A percentile compares a stretch with the other conserved stretches of the same genome.
Conservation (phyloP, 306 rosid species). For the Prinsepia uniflora region DNA sequence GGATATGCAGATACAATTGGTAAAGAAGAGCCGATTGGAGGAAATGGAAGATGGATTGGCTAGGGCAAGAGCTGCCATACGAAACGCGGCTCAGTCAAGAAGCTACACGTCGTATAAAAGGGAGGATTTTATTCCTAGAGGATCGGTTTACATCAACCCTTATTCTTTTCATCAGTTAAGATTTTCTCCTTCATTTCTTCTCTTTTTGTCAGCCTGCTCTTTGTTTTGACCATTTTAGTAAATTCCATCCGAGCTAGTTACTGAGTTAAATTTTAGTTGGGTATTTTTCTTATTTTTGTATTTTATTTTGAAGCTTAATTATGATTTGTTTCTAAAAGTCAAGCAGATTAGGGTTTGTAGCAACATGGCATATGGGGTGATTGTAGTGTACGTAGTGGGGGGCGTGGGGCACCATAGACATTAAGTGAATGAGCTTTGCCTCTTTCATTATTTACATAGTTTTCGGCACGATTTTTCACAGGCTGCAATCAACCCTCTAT, state of each 20-base stretch:
- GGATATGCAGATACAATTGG: slow-evolving; percentile 5
- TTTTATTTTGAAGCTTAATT: too few relatives aligned
- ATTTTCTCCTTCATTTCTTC: slow-evolving; percentile 3
- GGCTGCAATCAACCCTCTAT: neutral
- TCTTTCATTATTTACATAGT: neutral
- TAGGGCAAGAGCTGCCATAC: slow-evolving; percentile 41
- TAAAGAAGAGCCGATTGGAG: slow-evolving; percentile 10
- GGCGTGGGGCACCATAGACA: slow-evolving; percentile 17
- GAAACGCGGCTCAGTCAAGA: slow-evolving; percentile 35
- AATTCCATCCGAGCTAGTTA: slow-evolving; percentile 2
- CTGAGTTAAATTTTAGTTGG: neutral
- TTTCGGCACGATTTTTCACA: neutral
- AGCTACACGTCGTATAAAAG: slow-evolving; percentile 21
- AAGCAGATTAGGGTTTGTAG: neutral
- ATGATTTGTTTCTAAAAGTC: too few relatives aligned
- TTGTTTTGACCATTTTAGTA: neutral
- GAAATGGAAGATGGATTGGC: slow-evolving; percentile 38
- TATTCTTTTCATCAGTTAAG: slow-evolving; percentile 53
- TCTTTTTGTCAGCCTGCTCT: neutral
- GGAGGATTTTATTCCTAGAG: slow-evolving; percentile 34
- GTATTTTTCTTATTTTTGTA: too few relatives aligned
- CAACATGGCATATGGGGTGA: neutral
- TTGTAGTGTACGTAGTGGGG: too few relatives aligned
- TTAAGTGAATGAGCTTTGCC: slow-evolving; percentile 7
- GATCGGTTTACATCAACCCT: slow-evolving; percentile 47